Percentiles rank a stretch among this genome's conserved stretches.
phyloP scores from a whole-genome alignment of 2,329 filamentous ascomycete genomes.

The Colletotrichum truncatum region DNA sequence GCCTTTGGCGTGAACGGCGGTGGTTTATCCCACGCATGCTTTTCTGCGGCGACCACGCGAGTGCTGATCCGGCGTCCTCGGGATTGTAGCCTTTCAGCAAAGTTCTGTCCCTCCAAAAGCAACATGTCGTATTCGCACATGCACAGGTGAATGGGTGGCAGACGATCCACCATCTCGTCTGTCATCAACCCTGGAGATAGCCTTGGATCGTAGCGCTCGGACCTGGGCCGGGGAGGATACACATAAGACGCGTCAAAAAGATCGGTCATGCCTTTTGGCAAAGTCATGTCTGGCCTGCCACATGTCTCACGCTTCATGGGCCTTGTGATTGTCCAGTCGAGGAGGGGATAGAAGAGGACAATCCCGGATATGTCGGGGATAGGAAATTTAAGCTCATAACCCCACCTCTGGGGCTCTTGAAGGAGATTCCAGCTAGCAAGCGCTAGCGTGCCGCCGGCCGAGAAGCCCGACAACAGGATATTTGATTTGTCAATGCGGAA shows the following conservation, averaged over 20 bases:
- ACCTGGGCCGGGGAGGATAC: constrained; percentile 56
- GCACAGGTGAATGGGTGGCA: constrained; percentile 65
- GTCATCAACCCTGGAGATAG: constrained; percentile 67
- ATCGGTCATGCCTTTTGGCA: constrained; percentile 66
- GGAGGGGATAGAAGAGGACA: constrained; percentile 69
- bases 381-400: constrained; percentile 47
- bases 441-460: constrained; percentile 67
- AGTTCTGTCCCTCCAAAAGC: constrained; percentile 66
- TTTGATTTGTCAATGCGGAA: constrained; percentile 65
- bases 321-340: constrained; percentile 68
- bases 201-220: constrained; percentile 59
- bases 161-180: constrained; percentile 60
- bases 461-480: constrained; percentile 71
- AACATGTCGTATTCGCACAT: constrained; percentile 75
- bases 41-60: constrained; percentile 55
- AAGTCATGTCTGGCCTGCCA: constrained; percentile 63
- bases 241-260: constrained; percentile 72
- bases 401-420: constrained; percentile 50
- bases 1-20: constrained; percentile 53
- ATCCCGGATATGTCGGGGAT: constrained; percentile 60
- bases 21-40: constrained; percentile 60
- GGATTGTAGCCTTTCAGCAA: constrained; percentile 64
- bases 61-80: constrained; percentile 39
- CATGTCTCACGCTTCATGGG: constrained; percentile 64
- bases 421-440: constrained; percentile 58